Conservation (phyloP, 805 yeast genomes). For the Suhomyces faveliae region DNA sequence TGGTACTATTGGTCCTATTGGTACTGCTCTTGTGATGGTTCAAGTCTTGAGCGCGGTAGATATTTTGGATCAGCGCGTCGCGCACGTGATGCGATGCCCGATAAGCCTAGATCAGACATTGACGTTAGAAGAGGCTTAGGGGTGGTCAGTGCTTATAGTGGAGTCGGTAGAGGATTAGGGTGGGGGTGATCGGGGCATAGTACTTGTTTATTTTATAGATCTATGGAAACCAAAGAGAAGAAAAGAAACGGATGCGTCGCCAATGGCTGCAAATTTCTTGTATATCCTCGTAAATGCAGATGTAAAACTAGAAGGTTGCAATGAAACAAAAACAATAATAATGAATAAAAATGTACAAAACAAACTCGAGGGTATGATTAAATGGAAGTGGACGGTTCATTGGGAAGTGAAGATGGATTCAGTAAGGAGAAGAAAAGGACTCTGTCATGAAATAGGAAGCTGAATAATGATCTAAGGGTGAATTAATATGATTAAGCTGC, state of each 20-base stretch:
- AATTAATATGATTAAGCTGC: not conserved
- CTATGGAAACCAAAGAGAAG: conserved; percentile 1
- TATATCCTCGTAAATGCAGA: not conserved
- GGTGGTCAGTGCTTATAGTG: too few relatives aligned
- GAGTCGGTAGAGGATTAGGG: too few relatives aligned
- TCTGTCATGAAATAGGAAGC: not conserved
- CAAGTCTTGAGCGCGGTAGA: not conserved
- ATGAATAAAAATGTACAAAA: not conserved
- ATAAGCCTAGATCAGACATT: too few relatives aligned
- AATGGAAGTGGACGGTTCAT: not conserved
- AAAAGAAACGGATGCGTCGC: not conserved
- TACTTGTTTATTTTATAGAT: not conserved
- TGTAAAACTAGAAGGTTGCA: not conserved
- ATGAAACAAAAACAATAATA: not conserved
- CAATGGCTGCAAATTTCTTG: not conserved
- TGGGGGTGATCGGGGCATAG: not conserved
- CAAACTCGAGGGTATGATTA: conserved; percentile 1
- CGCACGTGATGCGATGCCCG: conserved; percentile 1
- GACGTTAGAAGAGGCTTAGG: not conserved
- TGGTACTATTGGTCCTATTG: not conserved
- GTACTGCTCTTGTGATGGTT: too few relatives aligned
- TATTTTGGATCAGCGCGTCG: not conserved
- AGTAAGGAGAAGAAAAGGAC: not conserved
- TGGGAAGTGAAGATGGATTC: conserved; percentile 1
- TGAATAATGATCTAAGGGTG: not conserved